Evolutionary conservation across 495 filamentous ascomycete genomes (phyloP).

Genomic region (Extremus antarcticus): DNA sequence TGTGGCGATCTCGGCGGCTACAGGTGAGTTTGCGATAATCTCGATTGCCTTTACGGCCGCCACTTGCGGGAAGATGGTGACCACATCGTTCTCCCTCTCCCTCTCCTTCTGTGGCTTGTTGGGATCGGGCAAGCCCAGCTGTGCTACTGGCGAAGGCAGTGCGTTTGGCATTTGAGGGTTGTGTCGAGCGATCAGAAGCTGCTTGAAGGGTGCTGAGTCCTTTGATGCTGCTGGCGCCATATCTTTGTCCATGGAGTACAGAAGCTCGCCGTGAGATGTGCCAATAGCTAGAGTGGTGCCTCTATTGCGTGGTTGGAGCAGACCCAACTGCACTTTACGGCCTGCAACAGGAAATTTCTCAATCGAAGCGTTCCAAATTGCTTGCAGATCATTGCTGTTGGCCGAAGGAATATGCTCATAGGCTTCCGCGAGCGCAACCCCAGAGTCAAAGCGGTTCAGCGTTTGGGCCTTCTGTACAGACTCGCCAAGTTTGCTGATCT

Average conservation of each 20-base stretch:
- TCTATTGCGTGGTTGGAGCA: constrained; percentile 4
- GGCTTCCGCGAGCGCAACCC: constrained; percentile 7
- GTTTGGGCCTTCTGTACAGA: constrained; percentile 1
- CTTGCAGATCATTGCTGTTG: constrained; percentile 2
- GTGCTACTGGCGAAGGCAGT: background rate
- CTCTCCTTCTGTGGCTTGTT: background rate
- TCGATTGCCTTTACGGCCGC: constrained; percentile 14
- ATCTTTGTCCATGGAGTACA: constrained; percentile 12
- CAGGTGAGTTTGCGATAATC: constrained; percentile 12
- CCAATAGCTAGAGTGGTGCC: constrained; percentile 9
- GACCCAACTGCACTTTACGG: constrained; percentile 9
- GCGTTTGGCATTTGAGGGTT: background rate
- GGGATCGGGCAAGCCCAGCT: constrained; percentile 4
- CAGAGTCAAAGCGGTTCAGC: constrained; percentile 9
- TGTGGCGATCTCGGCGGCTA: constrained; percentile 3
- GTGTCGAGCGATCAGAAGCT: constrained; percentile 7
- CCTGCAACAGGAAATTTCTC: background rate
- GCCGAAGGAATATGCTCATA: constrained; percentile 17
- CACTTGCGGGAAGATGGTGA: constrained; percentile 14
- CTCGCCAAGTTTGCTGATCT: constrained; percentile 7
- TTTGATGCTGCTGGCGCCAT: background rate
- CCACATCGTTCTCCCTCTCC: background rate
- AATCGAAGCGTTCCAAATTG: constrained; percentile 10
- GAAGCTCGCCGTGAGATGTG: background rate
- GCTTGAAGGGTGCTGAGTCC: background rate